A percentile compares a stretch with the other conserved stretches of the same genome.
Conservation (phyloP, 768 basidiomycete species). For the Collybia sordida region DNA sequence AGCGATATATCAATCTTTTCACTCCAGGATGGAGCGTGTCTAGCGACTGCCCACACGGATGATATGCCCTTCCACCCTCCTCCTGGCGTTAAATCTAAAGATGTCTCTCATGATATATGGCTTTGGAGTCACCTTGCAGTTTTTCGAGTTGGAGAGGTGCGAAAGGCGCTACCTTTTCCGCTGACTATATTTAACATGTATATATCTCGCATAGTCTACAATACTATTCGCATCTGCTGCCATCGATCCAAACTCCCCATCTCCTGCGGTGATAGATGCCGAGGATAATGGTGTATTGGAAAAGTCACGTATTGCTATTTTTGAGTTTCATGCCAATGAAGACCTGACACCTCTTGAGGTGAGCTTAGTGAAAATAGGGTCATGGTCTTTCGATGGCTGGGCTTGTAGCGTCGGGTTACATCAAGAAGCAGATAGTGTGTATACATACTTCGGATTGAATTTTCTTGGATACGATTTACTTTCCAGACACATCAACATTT, state of each 20-base stretch:
- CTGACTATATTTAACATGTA: slow-evolving; percentile 7
- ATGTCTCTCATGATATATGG: slow-evolving; percentile 36
- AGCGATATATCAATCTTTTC: slow-evolving; percentile 59
- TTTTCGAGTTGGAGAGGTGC: slow-evolving; percentile 39
- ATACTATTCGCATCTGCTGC: slow-evolving; percentile 49
- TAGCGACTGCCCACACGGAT: slow-evolving; percentile 29
- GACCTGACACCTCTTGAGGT: slow-evolving; percentile 29
- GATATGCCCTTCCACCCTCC: slow-evolving; percentile 22
- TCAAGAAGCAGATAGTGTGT: slow-evolving; percentile 47
- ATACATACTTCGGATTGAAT: slow-evolving; percentile 2
- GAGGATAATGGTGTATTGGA: slow-evolving; percentile 32
- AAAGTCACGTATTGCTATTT: slow-evolving; percentile 37
- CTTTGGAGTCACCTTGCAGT: slow-evolving; percentile 41
- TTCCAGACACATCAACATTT: slow-evolving; percentile 36
- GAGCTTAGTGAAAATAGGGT: slow-evolving; percentile 46
- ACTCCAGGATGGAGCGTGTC: slow-evolving; percentile 46
- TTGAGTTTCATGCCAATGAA: slow-evolving; percentile 32
- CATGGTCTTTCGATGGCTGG: slow-evolving; percentile 54
- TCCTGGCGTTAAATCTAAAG: slow-evolving; percentile 31
- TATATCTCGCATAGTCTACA: slow-evolving; percentile 24
- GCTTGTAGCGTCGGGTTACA: slow-evolving; percentile 44
- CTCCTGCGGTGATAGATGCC: slow-evolving; percentile 25
- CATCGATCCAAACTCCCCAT: slow-evolving; percentile 33
- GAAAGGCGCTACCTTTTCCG: slow-evolving; percentile 5
- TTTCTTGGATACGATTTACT: background rate